A percentile compares a stretch with the other conserved stretches of the same genome.
Conservation (phyloP, 495 filamentous ascomycete genomes). For the Xanthoparmelia taractica region DNA sequence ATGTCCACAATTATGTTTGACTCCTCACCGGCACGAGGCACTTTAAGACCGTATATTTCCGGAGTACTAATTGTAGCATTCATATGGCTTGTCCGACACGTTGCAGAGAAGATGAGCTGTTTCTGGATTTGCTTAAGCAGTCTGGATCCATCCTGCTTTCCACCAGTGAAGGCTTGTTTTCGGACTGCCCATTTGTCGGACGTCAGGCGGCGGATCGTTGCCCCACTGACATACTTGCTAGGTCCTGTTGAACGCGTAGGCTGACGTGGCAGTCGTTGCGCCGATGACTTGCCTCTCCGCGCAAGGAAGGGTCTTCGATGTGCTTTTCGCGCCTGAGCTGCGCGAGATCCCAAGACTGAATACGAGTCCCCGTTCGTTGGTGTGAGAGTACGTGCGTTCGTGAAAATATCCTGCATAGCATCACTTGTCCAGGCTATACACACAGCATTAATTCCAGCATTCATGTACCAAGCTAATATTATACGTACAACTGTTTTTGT, state of each 20-base stretch:
- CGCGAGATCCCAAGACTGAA: not conserved
- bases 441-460: not conserved
- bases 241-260: conserved; percentile 1
- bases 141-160: conserved; percentile 4
- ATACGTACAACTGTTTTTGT: not conserved
- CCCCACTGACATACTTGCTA: conserved; percentile 3
- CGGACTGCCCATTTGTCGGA: conserved; percentile 5
- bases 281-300: not conserved
- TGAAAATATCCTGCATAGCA: conserved; percentile 1
- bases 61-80: conserved; percentile 3
- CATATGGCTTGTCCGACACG: conserved; percentile 7
- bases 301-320: conserved; percentile 2
- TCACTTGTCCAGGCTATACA: conserved; percentile 3
- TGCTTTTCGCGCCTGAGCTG: conserved; percentile 3
- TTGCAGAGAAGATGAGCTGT: conserved; percentile 5
- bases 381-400: not conserved
- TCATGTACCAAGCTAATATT: not conserved
- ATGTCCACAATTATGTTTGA: conserved; percentile 4
- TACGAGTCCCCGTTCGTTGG: conserved; percentile 1
- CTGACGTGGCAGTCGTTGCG: not conserved
- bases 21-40: not conserved
- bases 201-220: conserved; percentile 5
- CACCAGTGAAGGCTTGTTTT: conserved; percentile 1
- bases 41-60: conserved; percentile 1
- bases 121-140: conserved; percentile 3